phyloP scores from a whole-genome alignment of 495 filamentous ascomycete genomes.

The Poronia punctata region DNA sequence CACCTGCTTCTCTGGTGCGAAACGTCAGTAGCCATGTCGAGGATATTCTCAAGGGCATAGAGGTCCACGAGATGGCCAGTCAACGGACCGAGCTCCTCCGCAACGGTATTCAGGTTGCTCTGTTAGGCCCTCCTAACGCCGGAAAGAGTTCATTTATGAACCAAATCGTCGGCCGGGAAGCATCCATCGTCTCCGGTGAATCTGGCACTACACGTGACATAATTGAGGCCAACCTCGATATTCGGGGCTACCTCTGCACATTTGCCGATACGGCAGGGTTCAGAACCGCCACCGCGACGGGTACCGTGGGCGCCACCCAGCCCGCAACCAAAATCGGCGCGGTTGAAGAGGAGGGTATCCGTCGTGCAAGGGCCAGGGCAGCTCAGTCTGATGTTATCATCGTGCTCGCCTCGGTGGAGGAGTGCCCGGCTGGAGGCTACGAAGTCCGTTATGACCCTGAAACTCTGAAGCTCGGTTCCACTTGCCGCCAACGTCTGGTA shows the following conservation, averaged over 20 bases:
- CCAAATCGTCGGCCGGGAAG: constrained; percentile 82
- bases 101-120: constrained; percentile 75
- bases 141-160: constrained; percentile 95
- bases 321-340: constrained; percentile 48
- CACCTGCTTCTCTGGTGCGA: constrained; percentile 59
- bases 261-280: constrained; percentile 92
- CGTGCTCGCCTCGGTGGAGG: constrained; percentile 66
- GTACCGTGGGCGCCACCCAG: constrained; percentile 10
- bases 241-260: constrained; percentile 80
- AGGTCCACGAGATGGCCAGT: constrained; percentile 64
- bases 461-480: constrained; percentile 39
- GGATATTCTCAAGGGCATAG: constrained; percentile 53
- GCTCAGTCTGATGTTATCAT: constrained; percentile 80
- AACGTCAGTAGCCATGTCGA: constrained; percentile 61
- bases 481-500: constrained; percentile 57
- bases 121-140: constrained; percentile 88
- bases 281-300: constrained; percentile 27
- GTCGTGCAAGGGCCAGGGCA: constrained; percentile 73
- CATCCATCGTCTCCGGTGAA: constrained; percentile 87
- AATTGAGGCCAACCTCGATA: constrained; percentile 84
- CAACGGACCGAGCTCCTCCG: constrained; percentile 78
- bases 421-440: constrained; percentile 23
- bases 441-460: constrained; percentile 41
- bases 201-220: constrained; percentile 92
- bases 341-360: constrained; percentile 86